phyloP scores from a whole-genome alignment of 2,329 filamentous ascomycete species.

The Clonostachys solani region DNA sequence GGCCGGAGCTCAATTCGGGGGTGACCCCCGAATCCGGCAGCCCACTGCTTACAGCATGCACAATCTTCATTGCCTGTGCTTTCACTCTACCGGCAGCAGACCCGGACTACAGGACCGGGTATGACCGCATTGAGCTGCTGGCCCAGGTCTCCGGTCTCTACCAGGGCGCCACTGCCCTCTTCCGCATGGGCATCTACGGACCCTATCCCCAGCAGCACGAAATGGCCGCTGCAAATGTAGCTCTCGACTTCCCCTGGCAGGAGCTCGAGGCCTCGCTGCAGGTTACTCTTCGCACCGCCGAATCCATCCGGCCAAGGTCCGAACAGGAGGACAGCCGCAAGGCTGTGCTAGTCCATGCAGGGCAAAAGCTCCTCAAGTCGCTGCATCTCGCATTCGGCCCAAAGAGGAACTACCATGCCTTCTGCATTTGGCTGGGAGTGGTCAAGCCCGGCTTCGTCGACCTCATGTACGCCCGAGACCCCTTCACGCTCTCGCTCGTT shows the following conservation, averaged over 20 bases:
- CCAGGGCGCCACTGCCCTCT: conserved; percentile 2
- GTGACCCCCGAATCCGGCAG: not conserved
- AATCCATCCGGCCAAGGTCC: not conserved
- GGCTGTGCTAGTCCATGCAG: not conserved
- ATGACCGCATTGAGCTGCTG: conserved; percentile 5
- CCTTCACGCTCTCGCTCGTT: conserved; percentile 3
- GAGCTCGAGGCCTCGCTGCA: not conserved
- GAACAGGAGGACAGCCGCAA: not conserved
- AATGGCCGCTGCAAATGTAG: not conserved
- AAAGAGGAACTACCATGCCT: not conserved
- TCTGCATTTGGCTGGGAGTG: conserved; percentile 4
- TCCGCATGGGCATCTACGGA: not conserved
- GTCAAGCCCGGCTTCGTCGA: not conserved
- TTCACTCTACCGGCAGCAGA: conserved; percentile 6
- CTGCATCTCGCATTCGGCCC: not conserved
- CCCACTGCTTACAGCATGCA: conserved; percentile 1
- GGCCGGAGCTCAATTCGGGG: not conserved
- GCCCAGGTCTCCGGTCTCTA: conserved; percentile 4
- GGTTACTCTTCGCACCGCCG: not conserved
- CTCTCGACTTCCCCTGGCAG: not conserved
- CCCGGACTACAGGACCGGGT: not conserved
- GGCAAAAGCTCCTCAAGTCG: not conserved
- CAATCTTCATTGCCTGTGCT: conserved; percentile 4
- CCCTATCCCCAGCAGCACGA: not conserved
- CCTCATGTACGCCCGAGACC: conserved; percentile 1